Evolutionary conservation across 768 basidiomycete species (phyloP).

Genomic region (Auriscalpium vulgare): DNA sequence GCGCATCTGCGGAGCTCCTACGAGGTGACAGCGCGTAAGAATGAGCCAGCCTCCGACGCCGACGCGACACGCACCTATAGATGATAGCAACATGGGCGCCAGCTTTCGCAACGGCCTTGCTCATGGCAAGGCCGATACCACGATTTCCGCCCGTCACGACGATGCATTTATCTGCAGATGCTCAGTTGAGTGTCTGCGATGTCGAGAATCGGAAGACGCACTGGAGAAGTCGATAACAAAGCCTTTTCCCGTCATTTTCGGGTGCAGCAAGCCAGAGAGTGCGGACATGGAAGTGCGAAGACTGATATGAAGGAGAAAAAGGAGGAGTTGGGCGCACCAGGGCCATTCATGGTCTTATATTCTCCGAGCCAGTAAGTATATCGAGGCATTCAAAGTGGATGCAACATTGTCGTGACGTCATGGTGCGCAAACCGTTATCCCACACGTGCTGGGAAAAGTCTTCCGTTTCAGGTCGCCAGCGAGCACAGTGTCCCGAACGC

Average conservation of each 20-base stretch:
- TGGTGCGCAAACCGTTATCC: background rate
- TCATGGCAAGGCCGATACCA: constrained; percentile 52
- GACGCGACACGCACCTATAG: constrained; percentile 32
- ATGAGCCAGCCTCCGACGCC: background rate
- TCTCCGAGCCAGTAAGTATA: too few relatives aligned
- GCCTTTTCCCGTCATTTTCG: background rate
- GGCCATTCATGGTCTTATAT: too few relatives aligned
- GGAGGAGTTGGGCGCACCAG: too few relatives aligned
- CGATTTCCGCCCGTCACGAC: constrained; percentile 58
- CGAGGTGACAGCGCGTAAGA: background rate
- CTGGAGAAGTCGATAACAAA: constrained; percentile 23
- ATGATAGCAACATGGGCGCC: constrained; percentile 56
- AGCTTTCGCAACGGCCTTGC: constrained; percentile 43
- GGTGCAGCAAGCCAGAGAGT: background rate
- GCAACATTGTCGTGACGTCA: too few relatives aligned
- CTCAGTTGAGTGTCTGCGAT: background rate
- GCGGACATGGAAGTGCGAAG: background rate
- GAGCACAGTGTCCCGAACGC: background rate
- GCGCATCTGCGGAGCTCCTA: constrained; percentile 42
- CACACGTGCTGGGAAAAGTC: constrained; percentile 11
- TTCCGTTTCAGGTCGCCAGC: background rate
- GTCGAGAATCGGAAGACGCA: constrained; percentile 10
- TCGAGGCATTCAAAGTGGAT: too few relatives aligned
- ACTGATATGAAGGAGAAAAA: too few relatives aligned
- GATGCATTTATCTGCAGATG: constrained; percentile 33